Conservation (phyloP, 2,329 filamentous ascomycete species). For the Metarhizium guizhouense region DNA sequence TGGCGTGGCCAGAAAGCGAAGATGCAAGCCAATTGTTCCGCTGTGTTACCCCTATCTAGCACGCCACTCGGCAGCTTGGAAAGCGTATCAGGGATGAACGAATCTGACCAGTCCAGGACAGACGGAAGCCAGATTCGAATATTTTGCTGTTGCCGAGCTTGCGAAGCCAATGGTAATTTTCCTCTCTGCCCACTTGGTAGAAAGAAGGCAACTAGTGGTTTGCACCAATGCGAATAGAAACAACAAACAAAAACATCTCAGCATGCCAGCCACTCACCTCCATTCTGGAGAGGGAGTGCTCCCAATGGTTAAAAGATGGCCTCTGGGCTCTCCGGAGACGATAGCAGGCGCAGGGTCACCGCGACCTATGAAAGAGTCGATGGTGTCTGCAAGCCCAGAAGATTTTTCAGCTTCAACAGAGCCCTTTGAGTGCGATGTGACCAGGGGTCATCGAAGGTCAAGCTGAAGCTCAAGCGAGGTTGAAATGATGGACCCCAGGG, state of each 20-base stretch:
- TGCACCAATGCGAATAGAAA: neutral
- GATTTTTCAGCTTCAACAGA: too few species aligned
- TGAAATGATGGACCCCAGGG: neutral
- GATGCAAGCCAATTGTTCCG: neutral
- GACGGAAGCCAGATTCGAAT: neutral
- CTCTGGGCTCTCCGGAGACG: too few species aligned
- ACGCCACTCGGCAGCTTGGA: constrained; percentile 6
- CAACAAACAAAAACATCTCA: neutral
- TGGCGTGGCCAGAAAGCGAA: neutral
- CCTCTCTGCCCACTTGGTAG: neutral
- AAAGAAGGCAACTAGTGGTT: neutral
- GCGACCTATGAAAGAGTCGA: neutral
- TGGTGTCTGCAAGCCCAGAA: too few species aligned
- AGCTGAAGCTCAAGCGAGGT: neutral
- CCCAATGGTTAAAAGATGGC: neutral
- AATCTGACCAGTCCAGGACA: neutral
- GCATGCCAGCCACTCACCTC: constrained; percentile 7
- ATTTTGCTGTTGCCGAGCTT: neutral
- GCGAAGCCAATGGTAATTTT: neutral
- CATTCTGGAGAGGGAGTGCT: neutral
- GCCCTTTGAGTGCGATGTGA: neutral
- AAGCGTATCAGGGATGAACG: neutral
- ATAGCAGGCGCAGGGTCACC: neutral
- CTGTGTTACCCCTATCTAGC: constrained; percentile 6
- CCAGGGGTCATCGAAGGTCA: neutral